A percentile compares a stretch with the other conserved stretches of the same genome.
These are phyloP conservation scores for Schwanniomyces yamadae DNA, from an alignment of 805 yeast species.

Conservation along the genomic window DNA sequence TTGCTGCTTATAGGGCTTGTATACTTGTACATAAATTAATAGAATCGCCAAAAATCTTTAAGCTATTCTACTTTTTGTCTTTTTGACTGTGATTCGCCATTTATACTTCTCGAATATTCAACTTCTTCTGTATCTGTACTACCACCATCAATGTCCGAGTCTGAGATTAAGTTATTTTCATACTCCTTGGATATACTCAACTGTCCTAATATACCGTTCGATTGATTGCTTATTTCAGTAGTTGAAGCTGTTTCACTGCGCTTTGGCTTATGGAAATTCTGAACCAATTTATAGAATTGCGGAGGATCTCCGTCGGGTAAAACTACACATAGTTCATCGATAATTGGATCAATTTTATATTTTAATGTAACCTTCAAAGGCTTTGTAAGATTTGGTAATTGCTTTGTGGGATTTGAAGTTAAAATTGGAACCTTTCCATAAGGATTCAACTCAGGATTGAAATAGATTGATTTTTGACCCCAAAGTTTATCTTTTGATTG, in stretches of 20 bases:
- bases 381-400: constrained; percentile 28
- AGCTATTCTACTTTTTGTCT: not conserved
- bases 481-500: constrained; percentile 27
- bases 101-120: not conserved
- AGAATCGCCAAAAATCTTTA: too few relatives aligned
- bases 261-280: constrained; percentile 24
- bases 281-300: constrained; percentile 43
- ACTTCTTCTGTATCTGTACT: not conserved
- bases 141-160: not conserved
- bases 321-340: constrained; percentile 24
- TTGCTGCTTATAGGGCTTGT: not conserved
- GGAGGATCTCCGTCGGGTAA: constrained; percentile 47
- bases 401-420: constrained; percentile 5
- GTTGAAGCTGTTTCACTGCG: too few relatives aligned
- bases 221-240: not conserved
- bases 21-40: too few relatives aligned
- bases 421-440: constrained; percentile 51
- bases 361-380: constrained; percentile 23
- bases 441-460: constrained; percentile 67
- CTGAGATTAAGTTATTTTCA: constrained; percentile 1
- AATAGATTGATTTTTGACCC: constrained; percentile 54
- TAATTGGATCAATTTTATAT: constrained; percentile 29
- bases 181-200: not conserved
- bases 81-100: not conserved
- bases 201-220: not conserved